A percentile compares a stretch with the other conserved stretches of the same genome.
These are phyloP conservation scores for Orobanche coerulescens DNA, from an alignment of 257 asterid species.

Conservation along the genomic window DNA sequence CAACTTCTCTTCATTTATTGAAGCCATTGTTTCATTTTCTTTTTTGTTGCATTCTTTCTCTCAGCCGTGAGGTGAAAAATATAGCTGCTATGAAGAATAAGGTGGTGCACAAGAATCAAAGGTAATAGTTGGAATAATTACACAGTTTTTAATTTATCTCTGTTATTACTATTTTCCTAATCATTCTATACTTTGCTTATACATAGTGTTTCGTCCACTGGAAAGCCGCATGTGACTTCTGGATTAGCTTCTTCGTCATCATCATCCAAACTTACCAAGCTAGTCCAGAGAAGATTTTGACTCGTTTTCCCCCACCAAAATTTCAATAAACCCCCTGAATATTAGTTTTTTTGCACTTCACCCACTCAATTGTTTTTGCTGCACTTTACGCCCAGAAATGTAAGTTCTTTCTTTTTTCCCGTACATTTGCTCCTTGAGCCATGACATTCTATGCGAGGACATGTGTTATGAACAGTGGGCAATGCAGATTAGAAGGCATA, in stretches of 20 bases:
- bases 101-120: conserved; percentile 35
- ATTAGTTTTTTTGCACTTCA: background rate
- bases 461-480: background rate
- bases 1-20: background rate
- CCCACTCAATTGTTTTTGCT: background rate
- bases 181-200: conserved; percentile 13
- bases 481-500: background rate
- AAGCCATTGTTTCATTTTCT: background rate
- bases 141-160: background rate
- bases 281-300: conserved; percentile 28
- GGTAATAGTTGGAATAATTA: conserved; percentile 30
- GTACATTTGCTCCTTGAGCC: background rate
- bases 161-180: conserved; percentile 6
- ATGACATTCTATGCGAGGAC: background rate
- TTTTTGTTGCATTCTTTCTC: conserved; percentile 19
- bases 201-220: conserved; percentile 26
- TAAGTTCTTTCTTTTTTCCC: background rate
- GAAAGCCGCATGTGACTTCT: conserved; percentile 24
- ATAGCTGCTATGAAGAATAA: conserved; percentile 57
- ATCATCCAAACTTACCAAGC: conserved; percentile 32
- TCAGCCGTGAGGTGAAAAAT: conserved; percentile 76
- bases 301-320: background rate
- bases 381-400: background rate
- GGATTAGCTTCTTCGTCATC: conserved; percentile 30
- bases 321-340: background rate